A percentile compares a stretch with the other conserved stretches of the same genome.
Evolutionary conservation across 2,329 filamentous ascomycete genomes (phyloP).

Genomic region (Paraphoma sp.): DNA sequence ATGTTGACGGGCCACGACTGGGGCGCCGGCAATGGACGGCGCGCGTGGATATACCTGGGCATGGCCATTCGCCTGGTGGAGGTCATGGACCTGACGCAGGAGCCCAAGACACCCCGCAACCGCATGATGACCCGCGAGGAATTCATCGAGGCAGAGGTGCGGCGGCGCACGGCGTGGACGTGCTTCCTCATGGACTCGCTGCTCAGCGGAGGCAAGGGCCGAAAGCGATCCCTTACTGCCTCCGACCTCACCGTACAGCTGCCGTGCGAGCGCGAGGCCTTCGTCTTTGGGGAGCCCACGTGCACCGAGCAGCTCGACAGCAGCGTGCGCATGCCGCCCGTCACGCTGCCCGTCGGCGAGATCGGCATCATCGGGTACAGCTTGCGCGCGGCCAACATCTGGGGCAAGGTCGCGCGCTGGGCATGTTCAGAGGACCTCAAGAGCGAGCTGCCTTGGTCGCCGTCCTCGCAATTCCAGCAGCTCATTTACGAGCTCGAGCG

Average conservation of each 20-base stretch:
- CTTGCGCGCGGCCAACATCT: constrained; percentile 49
- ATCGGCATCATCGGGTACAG: constrained; percentile 50
- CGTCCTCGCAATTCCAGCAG: constrained; percentile 44
- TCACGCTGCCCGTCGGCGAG: constrained; percentile 37
- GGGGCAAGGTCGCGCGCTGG: constrained; percentile 51
- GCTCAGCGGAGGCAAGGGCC: constrained; percentile 49
- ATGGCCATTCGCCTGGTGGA: constrained; percentile 51
- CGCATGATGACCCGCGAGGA: constrained; percentile 45
- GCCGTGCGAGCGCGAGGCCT: constrained; percentile 48
- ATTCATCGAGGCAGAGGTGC: constrained; percentile 51
- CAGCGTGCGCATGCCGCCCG: constrained; percentile 35
- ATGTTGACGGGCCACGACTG: constrained; percentile 56
- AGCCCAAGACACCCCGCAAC: constrained; percentile 39
- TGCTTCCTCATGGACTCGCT: constrained; percentile 53
- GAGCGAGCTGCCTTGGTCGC: constrained; percentile 46
- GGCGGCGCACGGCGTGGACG: constrained; percentile 50
- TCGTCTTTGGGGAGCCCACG: constrained; percentile 48
- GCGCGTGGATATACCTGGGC: constrained; percentile 51
- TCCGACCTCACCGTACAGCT: constrained; percentile 49
- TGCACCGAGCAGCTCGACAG: constrained; percentile 45
- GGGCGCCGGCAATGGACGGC: constrained; percentile 52
- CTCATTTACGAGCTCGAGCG: constrained; percentile 43
- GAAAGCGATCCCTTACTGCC: constrained; percentile 44
- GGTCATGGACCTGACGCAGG: constrained; percentile 49
- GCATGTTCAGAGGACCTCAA: constrained; percentile 47